Evolutionary conservation across 164 flowering plant species (phyloP).

Genomic region (Platanus orientalis): DNA sequence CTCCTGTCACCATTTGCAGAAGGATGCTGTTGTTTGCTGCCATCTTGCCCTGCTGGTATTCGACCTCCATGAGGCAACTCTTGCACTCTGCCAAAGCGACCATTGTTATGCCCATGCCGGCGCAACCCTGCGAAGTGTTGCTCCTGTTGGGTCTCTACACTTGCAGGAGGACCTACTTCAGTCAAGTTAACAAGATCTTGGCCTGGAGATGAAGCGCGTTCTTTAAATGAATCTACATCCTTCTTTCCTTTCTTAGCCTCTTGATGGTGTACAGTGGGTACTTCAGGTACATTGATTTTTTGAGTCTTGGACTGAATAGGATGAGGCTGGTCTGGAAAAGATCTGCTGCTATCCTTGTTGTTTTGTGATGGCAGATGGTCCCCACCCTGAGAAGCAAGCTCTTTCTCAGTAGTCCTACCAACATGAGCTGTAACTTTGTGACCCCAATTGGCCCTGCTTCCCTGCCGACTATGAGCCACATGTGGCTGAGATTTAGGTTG

Average conservation of each 20-base stretch:
- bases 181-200: conserved; percentile 18
- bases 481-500: conserved; percentile 62
- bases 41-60: conserved; percentile 39
- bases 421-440: conserved; percentile 28
- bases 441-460: conserved; percentile 28
- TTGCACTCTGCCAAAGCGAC: conserved; percentile 40
- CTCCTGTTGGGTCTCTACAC: conserved; percentile 29
- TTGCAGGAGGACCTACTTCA: conserved; percentile 29
- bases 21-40: conserved; percentile 33
- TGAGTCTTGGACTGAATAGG: conserved; percentile 21
- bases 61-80: conserved; percentile 46
- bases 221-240: conserved; percentile 25
- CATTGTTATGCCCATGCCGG: conserved; percentile 44
- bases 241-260: conserved; percentile 42
- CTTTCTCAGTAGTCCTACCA: conserved; percentile 27
- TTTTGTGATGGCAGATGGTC: conserved; percentile 8
- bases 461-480: conserved; percentile 33
- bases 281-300: conserved; percentile 19
- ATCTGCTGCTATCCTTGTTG: conserved; percentile 14
- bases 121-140: conserved; percentile 41
- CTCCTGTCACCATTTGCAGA: conserved; percentile 49
- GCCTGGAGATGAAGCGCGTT: conserved; percentile 29
- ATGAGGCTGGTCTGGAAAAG: conserved; percentile 15
- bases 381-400: conserved; percentile 22
- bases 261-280: conserved; percentile 20